A percentile compares a stretch with the other conserved stretches of the same genome.
Evolutionary conservation across 805 yeast species (phyloP).

Genomic region (Pichia eremophila): DNA sequence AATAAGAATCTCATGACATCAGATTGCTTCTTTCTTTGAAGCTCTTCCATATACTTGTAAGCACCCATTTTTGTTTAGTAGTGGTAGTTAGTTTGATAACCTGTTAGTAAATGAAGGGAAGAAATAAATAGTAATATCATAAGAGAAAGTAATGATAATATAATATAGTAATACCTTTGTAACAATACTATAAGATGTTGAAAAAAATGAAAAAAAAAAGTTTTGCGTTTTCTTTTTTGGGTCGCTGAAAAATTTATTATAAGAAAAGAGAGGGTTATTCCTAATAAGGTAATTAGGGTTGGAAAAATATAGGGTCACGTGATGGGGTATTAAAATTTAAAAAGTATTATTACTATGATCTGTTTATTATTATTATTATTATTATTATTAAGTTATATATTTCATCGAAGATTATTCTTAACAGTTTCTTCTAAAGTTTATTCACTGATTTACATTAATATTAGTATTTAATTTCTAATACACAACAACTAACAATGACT

Average conservation of each 20-base stretch:
- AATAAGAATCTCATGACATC: constrained; percentile 97
- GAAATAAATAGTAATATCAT: not conserved
- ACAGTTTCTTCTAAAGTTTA: too few species aligned
- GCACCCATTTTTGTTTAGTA: constrained; percentile 77
- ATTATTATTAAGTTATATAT: too few species aligned
- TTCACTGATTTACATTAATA: too few species aligned
- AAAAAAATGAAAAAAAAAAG: not conserved
- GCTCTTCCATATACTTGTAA: constrained; percentile 98
- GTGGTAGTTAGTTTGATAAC: constrained; percentile 1
- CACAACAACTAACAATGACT: not conserved
- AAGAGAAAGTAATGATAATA: not conserved
- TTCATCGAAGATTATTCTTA: too few species aligned
- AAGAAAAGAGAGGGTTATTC: not conserved
- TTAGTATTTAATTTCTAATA: too few species aligned
- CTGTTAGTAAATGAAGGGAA: not conserved
- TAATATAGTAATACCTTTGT: not conserved
- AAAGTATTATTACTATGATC: too few species aligned
- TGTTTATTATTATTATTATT: too few species aligned
- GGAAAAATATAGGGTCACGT: not conserved
- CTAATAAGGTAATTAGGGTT: not conserved
- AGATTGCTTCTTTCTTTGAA: constrained; percentile 99
- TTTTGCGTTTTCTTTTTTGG: not conserved
- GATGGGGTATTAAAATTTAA: too few species aligned
- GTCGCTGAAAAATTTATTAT: not conserved
- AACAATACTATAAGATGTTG: not conserved